A percentile compares a stretch with the other conserved stretches of the same genome.
Conservation (phyloP, 2,329 filamentous ascomycete genomes). For the Trichoderma endophyticum region DNA sequence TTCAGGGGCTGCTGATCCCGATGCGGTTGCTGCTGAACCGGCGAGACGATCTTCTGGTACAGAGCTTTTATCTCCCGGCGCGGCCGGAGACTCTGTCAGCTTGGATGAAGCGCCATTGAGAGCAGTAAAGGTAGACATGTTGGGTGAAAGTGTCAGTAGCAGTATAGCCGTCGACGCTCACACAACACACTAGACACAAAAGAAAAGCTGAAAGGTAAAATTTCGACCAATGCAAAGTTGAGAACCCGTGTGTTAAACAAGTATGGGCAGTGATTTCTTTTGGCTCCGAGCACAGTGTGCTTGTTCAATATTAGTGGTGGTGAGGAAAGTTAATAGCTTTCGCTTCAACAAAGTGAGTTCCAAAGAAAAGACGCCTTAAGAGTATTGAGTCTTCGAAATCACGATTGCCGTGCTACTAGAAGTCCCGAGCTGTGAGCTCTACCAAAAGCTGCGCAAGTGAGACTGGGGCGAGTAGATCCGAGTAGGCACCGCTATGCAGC, state of each 20-base stretch:
- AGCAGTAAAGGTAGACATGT: slow-evolving; percentile 52
- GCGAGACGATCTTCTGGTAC: slow-evolving; percentile 35
- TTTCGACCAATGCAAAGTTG: neutral
- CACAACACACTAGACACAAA: neutral
- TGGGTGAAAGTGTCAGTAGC: neutral
- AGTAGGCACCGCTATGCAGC: neutral
- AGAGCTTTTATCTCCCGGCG: slow-evolving; percentile 31
- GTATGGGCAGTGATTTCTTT: neutral
- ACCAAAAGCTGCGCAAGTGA: neutral
- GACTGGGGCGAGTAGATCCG: neutral
- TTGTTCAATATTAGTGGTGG: neutral
- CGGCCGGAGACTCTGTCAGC: slow-evolving; percentile 34
- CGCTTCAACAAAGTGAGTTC: neutral
- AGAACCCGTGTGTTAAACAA: neutral
- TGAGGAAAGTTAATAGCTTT: neutral
- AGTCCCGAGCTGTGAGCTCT: neutral
- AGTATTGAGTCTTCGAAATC: neutral
- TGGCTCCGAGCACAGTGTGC: neutral
- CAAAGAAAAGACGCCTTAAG: neutral
- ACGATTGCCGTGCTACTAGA: neutral
- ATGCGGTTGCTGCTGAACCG: slow-evolving; percentile 25
- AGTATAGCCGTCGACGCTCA: slow-evolving; percentile 1
- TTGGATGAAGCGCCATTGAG: slow-evolving; percentile 52
- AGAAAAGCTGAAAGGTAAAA: neutral
- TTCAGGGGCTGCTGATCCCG: slow-evolving; percentile 28